Evolutionary conservation across 768 basidiomycete species (phyloP).

Genomic region (Sporobolomyces phaffii): DNA sequence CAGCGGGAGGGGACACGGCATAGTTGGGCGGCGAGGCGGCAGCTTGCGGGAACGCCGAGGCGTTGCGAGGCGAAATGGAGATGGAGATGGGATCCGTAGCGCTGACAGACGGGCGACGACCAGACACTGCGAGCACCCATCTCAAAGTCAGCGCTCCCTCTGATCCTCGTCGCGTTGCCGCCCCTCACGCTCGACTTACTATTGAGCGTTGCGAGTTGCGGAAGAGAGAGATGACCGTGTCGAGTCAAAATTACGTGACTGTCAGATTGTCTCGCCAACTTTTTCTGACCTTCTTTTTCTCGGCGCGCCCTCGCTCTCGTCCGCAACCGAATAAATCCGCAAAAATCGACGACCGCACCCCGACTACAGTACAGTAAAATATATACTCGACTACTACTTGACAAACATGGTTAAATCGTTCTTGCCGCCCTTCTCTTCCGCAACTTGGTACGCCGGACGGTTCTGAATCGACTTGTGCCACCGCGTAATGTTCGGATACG

Average conservation of each 20-base stretch:
- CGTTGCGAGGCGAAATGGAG: constrained; percentile 2
- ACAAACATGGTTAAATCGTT: constrained; percentile 18
- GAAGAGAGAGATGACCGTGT: neutral
- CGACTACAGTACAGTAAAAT: too few species aligned
- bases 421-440: constrained; percentile 20
- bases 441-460: constrained; percentile 15
- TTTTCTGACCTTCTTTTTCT: too few species aligned
- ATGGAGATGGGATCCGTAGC: constrained; percentile 15
- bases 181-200: neutral
- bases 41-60: neutral
- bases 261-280: neutral
- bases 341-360: too few species aligned
- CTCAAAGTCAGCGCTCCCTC: neutral
- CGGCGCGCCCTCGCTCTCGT: neutral
- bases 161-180: neutral
- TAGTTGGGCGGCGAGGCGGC: constrained; percentile 5
- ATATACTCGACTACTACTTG: neutral
- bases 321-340: neutral
- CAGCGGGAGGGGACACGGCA: constrained; percentile 18
- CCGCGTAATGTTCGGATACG: constrained; percentile 15
- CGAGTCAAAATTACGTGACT: neutral
- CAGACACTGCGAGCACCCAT: neutral
- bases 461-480: constrained; percentile 17
- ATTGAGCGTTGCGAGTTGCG: neutral
- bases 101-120: constrained; percentile 14